These are phyloP conservation scores for Cicer cuneatum DNA, from an alignment of 306 rosid species.

Conservation along the genomic window DNA sequence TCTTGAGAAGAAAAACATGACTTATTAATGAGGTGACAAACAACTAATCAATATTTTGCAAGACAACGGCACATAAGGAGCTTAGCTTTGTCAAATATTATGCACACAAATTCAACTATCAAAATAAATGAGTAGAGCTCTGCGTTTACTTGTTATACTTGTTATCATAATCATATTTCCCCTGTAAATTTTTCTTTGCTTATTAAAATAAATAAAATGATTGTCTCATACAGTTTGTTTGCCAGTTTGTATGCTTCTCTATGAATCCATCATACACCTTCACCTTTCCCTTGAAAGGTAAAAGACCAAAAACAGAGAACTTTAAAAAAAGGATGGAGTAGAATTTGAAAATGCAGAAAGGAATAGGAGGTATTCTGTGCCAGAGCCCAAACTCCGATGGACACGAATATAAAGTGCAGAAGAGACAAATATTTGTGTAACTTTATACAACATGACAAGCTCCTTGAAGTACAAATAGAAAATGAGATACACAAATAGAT, in stretches of 20 bases:
- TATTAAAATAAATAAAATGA: neutral
- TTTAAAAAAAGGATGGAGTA: constrained; percentile 25
- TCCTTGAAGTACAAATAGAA: constrained; percentile 20
- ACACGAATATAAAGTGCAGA: constrained; percentile 16
- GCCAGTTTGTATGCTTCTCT: constrained; percentile 35
- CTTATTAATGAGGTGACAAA: constrained; percentile 22
- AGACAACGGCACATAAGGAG: constrained; percentile 33
- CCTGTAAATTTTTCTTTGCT: neutral
- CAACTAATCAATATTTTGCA: constrained; percentile 24
- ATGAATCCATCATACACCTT: constrained; percentile 23
- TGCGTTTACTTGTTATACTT: neutral
- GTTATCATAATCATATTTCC: neutral
- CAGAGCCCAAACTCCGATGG: constrained; percentile 11
- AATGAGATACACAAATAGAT: neutral
- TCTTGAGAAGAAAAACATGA: constrained; percentile 14
- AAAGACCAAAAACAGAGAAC: constrained; percentile 26
- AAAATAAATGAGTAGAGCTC: constrained; percentile 12
- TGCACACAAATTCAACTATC: constrained; percentile 13
- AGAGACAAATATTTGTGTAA: constrained; percentile 2
- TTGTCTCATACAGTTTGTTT: constrained; percentile 19
- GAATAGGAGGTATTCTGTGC: constrained; percentile 17
- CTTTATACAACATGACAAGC: constrained; percentile 29
- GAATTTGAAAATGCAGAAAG: constrained; percentile 20
- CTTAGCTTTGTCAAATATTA: constrained; percentile 19
- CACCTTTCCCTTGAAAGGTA: constrained; percentile 30